Percentiles rank a stretch among this genome's conserved stretches.
phyloP scores from a whole-genome alignment of 23 red algal genomes.

The Agarophyton chilense region DNA sequence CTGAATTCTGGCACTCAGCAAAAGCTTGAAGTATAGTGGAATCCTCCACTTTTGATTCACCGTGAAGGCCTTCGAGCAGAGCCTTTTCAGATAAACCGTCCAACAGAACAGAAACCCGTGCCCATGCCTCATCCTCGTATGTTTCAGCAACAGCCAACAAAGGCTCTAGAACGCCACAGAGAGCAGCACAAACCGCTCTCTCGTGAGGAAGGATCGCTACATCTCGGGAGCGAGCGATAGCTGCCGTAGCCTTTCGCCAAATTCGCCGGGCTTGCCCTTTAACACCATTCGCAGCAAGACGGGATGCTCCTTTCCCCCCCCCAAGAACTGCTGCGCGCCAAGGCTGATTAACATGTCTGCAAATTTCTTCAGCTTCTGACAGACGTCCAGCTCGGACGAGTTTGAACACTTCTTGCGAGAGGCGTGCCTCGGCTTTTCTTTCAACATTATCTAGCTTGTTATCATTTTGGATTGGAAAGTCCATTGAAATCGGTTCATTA shows the following conservation, averaged over 20 bases:
- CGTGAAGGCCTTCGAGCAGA: background rate
- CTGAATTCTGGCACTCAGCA: conserved; percentile 19
- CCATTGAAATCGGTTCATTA: conserved; percentile 43
- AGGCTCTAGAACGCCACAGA: conserved; percentile 58
- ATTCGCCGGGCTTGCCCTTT: conserved; percentile 39
- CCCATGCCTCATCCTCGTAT: conserved; percentile 69
- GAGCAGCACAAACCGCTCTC: conserved; percentile 47
- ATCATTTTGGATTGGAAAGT: conserved; percentile 31
- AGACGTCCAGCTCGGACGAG: conserved; percentile 58
- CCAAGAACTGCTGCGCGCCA: conserved; percentile 63
- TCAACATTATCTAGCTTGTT: conserved; percentile 42
- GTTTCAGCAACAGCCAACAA: conserved; percentile 38
- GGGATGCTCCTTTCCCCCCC: conserved; percentile 26
- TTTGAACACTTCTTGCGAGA: conserved; percentile 46
- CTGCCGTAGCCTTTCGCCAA: conserved; percentile 42
- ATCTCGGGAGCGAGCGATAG: conserved; percentile 6
- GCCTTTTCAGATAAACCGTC: conserved; percentile 14
- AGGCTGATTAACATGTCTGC: conserved; percentile 51
- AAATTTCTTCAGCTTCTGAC: conserved; percentile 44
- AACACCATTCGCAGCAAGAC: conserved; percentile 53
- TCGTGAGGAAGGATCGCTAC: conserved; percentile 33
- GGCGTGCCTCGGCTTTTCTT: conserved; percentile 53
- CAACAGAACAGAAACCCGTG: conserved; percentile 25
- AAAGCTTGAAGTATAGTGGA: conserved; percentile 37
- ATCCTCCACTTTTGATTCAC: conserved; percentile 17